Evolutionary conservation across 2,329 filamentous ascomycete species (phyloP), one percentile per base, ranked within the genome.

Genomic region (Akanthomyces muscarius): DNA sequence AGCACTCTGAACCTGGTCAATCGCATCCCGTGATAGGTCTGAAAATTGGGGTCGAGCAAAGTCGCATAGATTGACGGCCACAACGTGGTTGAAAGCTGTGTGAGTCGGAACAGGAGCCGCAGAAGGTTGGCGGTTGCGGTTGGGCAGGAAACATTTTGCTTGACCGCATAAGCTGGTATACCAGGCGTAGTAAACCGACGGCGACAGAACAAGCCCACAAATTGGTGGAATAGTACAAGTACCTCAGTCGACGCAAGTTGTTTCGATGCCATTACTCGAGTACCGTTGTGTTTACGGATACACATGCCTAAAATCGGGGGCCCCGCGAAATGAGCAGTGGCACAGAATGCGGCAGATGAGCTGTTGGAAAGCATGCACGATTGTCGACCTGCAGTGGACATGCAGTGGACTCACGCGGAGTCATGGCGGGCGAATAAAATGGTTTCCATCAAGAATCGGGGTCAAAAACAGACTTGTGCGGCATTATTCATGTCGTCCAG

Each of bases 201-300:
- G 56, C 16, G 47, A 50, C 23, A 55, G 21, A 23, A 18, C 36
- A 36, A 51, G 23, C 45, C 33, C 47, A 41, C 56, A 51, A 30
- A 21, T 23, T 5, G 11, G 36, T 41, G 33, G 21, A 28, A 36
- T 47, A 25, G 25, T 48, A 28, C 28, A 48, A 33, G 28, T 47
- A 14, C 28, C 30, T 47, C 41, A 44, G 25, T 58, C 28, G 47
- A 60, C 28, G 45, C 45, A 60, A 23, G 33, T 42, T 21, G 45
- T 23, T 42, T 60, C 36, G 45, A 60, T 51, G 57, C 45, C 57
- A 60, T 60, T 60, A 60, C 57, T 60, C 57, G 57, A 60, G 57
- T 33, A 30, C 45, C 7, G 47, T 42, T 18, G 41, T 44, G 21
- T 57, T 45, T 57, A 47, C 54, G 54, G 41, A 47, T 60, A 51